Evolutionary conservation across 805 yeast genomes (phyloP), one percentile per base, ranked within the genome.

Genomic region (Suhomyces canberraensis): DNA sequence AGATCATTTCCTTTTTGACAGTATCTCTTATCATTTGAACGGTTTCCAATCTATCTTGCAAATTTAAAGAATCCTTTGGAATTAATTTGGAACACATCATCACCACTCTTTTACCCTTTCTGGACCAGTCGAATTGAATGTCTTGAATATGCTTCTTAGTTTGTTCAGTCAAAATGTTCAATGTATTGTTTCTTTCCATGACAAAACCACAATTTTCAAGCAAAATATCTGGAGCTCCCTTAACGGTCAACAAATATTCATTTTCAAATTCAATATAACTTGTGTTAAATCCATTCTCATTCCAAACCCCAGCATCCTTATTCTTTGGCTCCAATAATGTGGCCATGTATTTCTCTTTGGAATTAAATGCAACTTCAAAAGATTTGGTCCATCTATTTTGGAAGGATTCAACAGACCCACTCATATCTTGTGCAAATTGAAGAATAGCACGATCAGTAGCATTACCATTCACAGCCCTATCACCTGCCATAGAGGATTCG

Each of bases 151-250:
- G 45, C 31, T 25, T 34, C 30, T 41, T 55, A 22, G 20, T 36
- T 11, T 31, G 34, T 6, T 36, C 42, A 22, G 44, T 45, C 37
- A 59, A 43, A 16, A 38, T 40, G 3, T 52, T 45, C 7, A 47
- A 40, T 17, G 52, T 51, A 5, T 45, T 39, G 17, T 48, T 44
- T 11, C 34, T 33, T 8, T 48, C 40, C 33, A 55, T 25, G n/a
- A 41, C 31, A 14, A 31, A 41, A 4, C 48, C 27, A 39, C 71
- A 65, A 31, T 47, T 56, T 6, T 50, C 49, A 26, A 71, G 32
- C 18, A 71, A 48, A 26, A 69, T 59, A 46, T 71, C 76, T 3
- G 76, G 75, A 3, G 76, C 76, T 31, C 76, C 76, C 46, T 70
- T 71, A 34, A 70, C 53, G 19, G 59, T 48, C 24, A 58, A 37